These are phyloP conservation scores for Thermoascus crustaceus DNA, from an alignment of 2,329 filamentous ascomycete genomes.

Conservation along the genomic window DNA sequence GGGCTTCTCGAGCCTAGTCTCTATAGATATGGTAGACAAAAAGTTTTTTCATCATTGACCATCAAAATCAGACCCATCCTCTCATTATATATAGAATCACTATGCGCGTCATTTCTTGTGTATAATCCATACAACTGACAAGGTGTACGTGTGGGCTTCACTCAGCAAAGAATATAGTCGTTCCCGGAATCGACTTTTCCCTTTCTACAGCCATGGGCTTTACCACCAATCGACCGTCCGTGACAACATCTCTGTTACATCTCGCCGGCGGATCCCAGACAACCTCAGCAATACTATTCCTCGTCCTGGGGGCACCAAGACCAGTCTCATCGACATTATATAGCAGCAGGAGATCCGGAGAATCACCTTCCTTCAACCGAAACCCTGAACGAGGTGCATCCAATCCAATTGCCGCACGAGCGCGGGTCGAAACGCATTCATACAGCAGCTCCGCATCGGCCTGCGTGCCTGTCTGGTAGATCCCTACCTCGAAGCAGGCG, in stretches of 20 bases:
- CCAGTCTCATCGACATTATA: conserved; percentile 24
- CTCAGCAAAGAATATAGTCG: background rate
- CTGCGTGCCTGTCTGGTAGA: conserved; percentile 60
- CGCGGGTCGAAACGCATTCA: conserved; percentile 42
- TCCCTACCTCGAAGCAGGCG: conserved; percentile 54
- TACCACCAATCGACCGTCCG: conserved; percentile 13
- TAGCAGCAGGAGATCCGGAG: conserved; percentile 18
- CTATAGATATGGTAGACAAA: too few relatives aligned
- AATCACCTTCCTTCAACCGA: conserved; percentile 7
- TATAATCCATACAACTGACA: too few relatives aligned
- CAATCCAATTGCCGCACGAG: conserved; percentile 30
- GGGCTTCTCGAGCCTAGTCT: too few relatives aligned
- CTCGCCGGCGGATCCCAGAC: conserved; percentile 30
- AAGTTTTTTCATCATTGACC: too few relatives aligned
- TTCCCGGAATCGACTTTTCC: background rate
- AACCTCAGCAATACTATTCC: conserved; percentile 26
- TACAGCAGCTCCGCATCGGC: conserved; percentile 52
- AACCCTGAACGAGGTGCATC: conserved; percentile 1
- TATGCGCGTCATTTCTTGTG: too few relatives aligned
- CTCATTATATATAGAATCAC: too few relatives aligned
- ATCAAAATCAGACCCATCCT: too few relatives aligned
- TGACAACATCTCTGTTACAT: conserved; percentile 20
- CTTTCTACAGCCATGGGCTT: conserved; percentile 3
- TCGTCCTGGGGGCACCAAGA: conserved; percentile 17
- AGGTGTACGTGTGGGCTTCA: conserved; percentile 1